These are phyloP conservation scores for Perilla frutescens DNA, from an alignment of 257 asterid genomes.

Conservation along the genomic window DNA sequence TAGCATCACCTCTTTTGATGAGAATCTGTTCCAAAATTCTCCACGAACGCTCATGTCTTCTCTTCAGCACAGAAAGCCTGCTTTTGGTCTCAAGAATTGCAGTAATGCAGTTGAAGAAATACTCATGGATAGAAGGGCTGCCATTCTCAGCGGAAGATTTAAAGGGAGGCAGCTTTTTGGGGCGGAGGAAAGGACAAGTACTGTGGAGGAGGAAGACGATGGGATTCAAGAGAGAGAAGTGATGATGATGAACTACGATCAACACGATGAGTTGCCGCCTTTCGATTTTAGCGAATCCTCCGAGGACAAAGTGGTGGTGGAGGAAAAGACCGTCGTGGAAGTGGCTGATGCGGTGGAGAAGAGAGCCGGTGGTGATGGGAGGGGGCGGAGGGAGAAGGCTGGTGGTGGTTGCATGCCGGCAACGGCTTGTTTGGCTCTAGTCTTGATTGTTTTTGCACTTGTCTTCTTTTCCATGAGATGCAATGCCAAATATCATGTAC, in stretches of 20 bases:
- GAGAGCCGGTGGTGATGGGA: slow-evolving; percentile 13
- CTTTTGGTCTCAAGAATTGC: slow-evolving; percentile 32
- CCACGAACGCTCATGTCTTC: slow-evolving; percentile 56
- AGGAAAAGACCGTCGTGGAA: slow-evolving; percentile 19
- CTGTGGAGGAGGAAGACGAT: background rate
- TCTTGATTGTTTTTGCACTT: slow-evolving; percentile 33
- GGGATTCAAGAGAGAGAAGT: slow-evolving; percentile 24
- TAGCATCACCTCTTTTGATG: slow-evolving; percentile 19
- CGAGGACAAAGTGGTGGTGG: slow-evolving; percentile 19
- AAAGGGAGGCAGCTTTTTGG: slow-evolving; percentile 49
- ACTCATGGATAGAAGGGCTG: slow-evolving; percentile 50
- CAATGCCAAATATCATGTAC: slow-evolving; percentile 23
- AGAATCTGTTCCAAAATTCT: slow-evolving; percentile 35
- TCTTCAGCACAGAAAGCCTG: slow-evolving; percentile 43
- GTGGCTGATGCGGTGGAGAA: slow-evolving; percentile 17
- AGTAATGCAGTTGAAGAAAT: slow-evolving; percentile 45
- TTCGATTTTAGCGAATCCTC: background rate
- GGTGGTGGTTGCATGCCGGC: slow-evolving; percentile 27
- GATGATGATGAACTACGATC: background rate
- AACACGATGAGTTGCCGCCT: background rate
- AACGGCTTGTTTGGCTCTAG: slow-evolving; percentile 40
- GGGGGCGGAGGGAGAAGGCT: slow-evolving; percentile 20
- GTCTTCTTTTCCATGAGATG: slow-evolving; percentile 39
- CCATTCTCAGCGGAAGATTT: slow-evolving; percentile 48
- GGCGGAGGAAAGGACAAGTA: background rate